Base-by-base conservation (phyloP, 768 basidiomycete genomes). In the Suillus ampliporus region DNA sequence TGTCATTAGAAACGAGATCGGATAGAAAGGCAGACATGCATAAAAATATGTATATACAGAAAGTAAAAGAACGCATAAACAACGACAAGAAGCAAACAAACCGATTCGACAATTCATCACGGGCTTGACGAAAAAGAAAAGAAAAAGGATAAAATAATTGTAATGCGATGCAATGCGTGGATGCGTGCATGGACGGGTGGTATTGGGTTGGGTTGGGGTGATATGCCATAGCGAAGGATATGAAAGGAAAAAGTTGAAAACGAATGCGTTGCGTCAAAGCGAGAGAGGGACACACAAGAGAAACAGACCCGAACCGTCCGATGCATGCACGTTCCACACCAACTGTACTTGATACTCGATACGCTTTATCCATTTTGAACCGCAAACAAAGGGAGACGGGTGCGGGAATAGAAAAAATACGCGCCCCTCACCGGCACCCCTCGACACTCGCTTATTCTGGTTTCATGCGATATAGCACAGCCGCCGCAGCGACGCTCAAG, bases 401-500 rank as follows among this genome's bases (percentile, higher is more conserved):
- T 40, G 21, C 2, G 52, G 28, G 17, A 57, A 57, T 53, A 21
- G 17, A 57, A 38, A 57, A 31, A 40, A 54, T 38, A 34, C 26
- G 50, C 52, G 17, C 50, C 38, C 53, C 59, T 57, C 53, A 35
- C 34, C n/a, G n/a, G n/a, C n/a, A n/a, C 50, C 48, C 50, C 50
- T 51, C 28, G 13, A 40, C 13, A 60, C 19, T 54, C 19, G 26
- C 66, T 57, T 69, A 75, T 34, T 82, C 80, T 38, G 79, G 78
- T 64, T 85, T 86, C 34, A 90, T 86, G 65, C 87, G 82, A 88
- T 89, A 91, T 68, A 90, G 76, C 56, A 92, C 89, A 8, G 89
- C 90, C 14, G 84, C 88, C 3, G 90, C 88, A 4, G 88, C 89
- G 9, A 89, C 83, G 56, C 87, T 81, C 34, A 92, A 74, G 5